Base-by-base conservation (phyloP, 2,329 filamentous ascomycete genomes). In the Cercospora beticola region DNA sequence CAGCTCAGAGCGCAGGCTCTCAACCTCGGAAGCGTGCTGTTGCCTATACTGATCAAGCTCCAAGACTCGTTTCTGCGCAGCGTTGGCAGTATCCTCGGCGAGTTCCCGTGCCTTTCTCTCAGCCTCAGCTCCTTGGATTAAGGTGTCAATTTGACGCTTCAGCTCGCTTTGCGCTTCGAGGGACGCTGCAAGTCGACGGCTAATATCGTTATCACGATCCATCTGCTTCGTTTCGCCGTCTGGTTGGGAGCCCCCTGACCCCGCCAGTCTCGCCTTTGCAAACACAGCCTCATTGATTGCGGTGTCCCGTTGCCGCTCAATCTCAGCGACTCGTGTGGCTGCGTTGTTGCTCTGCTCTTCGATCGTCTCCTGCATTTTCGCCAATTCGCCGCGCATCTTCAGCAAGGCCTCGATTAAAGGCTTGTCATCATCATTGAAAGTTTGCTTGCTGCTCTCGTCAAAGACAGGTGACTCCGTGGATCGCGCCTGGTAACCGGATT, bases 211-310 rank as follows among this genome's bases (percentile, higher is more conserved):
- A 6, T 88, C 86, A 30, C 92, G 88, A 62, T 92, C 90, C 43
- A 88, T 84, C 61, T 90, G 84, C 43, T 62, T 70, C 49, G 66
- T 64, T 18, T 69, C 73, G 79, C 76, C 88, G 84, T 66, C 90
- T 82, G 49, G 88, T 86, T 75, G 85, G 85, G 76, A 62, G 72
- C 73, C 57, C 43, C 87, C 89, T 71, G 93, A 90, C 7, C 93
- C 94, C 31, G 94, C 94, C 62, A 97, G 83, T 78, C 93, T 97
- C 2, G 96, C 93, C 78, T 96, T 97, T 36, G 94, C 92, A 80
- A 98, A 98, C 0, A 95, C 91, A 0, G 95, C 95, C 81, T 99
- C 96, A 74, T 90, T 92, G 64, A 99, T 90, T n/a, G 95, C 95
- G 49, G 91, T 89, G 80, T 99, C 95, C 62, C 96, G 88, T 82